Conservation (phyloP, 805 yeast genomes). For the Yarrowia bubula region DNA sequence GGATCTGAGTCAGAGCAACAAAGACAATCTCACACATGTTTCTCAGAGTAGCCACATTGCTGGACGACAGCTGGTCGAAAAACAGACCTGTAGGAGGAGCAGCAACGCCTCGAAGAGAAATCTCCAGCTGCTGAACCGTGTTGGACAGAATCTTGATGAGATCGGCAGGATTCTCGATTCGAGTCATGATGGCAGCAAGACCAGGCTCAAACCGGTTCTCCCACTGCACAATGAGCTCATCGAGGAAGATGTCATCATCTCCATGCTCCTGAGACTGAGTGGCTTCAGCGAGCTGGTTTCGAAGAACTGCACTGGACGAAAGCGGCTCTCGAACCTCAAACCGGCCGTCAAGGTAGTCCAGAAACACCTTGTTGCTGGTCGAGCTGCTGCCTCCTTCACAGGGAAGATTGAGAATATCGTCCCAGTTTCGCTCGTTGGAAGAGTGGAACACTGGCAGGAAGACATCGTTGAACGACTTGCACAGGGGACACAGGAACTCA, state of each 20-base stretch:
- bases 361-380: not conserved
- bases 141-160: constrained; percentile 44
- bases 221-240: constrained; percentile 3
- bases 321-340: not conserved
- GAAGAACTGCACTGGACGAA: not conserved
- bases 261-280: not conserved
- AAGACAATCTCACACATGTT: constrained; percentile 43
- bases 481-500: constrained; percentile 85
- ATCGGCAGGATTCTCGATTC: constrained; percentile 17
- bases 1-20: constrained; percentile 20
- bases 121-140: constrained; percentile 64
- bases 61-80: constrained; percentile 59
- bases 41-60: constrained; percentile 58
- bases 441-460: constrained; percentile 75
- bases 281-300: constrained; percentile 10
- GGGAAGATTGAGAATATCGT: constrained; percentile 21
- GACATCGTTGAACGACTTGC: constrained; percentile 80
- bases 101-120: constrained; percentile 55
- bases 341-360: constrained; percentile 12
- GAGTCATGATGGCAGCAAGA: constrained; percentile 12
- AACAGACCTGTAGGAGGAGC: constrained; percentile 41
- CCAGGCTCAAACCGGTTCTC: constrained; percentile 10
- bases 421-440: constrained; percentile 42
- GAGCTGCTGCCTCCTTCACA: not conserved
- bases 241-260: not conserved